Conservation (phyloP, 2,329 filamentous ascomycete species). For the Geosmithia flava region DNA sequence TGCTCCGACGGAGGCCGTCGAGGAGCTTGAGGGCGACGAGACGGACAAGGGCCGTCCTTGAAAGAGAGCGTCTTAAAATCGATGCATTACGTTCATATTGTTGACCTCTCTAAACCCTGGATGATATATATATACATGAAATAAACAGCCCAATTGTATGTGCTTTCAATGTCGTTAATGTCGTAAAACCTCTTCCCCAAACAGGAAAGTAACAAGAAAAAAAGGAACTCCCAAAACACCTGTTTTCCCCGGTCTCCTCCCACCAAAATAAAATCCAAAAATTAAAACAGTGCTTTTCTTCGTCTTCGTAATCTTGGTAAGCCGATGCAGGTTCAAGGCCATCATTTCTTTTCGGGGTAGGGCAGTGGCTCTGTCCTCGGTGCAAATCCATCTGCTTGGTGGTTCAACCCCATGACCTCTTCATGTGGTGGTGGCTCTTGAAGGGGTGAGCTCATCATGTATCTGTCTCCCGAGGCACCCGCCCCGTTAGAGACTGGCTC, state of each 20-base stretch:
- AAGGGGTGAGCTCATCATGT: constrained; percentile 1
- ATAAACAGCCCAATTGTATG: background rate
- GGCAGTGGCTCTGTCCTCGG: constrained; percentile 7
- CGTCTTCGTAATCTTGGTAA: background rate
- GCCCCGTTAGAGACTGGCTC: background rate
- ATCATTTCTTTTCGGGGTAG: constrained; percentile 11
- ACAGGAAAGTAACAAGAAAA: too few relatives aligned
- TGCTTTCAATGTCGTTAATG: background rate
- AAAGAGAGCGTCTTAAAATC: background rate
- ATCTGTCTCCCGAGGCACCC: background rate
- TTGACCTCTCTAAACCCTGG: background rate
- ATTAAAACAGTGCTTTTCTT: background rate
- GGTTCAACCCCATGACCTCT: constrained; percentile 15
- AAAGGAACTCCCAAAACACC: background rate
- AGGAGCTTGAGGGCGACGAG: constrained; percentile 16
- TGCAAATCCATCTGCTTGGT: constrained; percentile 15
- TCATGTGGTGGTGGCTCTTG: constrained; percentile 12
- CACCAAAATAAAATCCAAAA: background rate
- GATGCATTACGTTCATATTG: background rate
- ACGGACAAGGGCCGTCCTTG: background rate
- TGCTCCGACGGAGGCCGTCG: constrained; percentile 19
- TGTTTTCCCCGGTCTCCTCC: background rate
- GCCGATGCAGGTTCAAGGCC: background rate
- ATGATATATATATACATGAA: background rate
- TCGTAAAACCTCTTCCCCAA: background rate